Percentiles rank a stretch among this genome's conserved stretches.
phyloP scores from a whole-genome alignment of 371 early-diverging fungal genomes.

The Mortierella sp. region DNA sequence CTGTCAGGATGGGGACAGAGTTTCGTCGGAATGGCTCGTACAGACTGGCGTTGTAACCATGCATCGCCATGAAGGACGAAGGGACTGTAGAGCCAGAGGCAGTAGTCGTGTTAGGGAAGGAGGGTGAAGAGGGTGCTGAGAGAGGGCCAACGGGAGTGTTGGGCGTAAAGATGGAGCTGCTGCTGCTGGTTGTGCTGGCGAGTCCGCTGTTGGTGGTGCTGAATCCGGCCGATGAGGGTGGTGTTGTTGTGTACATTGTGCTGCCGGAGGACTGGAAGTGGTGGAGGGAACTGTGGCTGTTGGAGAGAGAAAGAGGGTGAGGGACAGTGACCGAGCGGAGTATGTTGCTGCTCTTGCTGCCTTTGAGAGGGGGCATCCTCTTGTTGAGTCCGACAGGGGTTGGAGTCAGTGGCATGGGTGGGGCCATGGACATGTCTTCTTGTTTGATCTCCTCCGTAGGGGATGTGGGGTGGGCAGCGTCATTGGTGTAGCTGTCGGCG shows the following conservation, averaged over 20 bases:
- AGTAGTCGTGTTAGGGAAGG: constrained; percentile 24
- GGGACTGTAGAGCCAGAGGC: constrained; percentile 28
- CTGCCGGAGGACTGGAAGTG: constrained; percentile 36
- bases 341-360: constrained; percentile 48
- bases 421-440: constrained; percentile 31
- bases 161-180: constrained; percentile 24
- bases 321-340: constrained; percentile 43
- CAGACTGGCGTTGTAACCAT: constrained; percentile 40
- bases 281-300: constrained; percentile 31
- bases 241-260: constrained; percentile 25
- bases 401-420: constrained; percentile 22
- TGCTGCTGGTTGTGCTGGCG: constrained; percentile 16
- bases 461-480: constrained; percentile 22
- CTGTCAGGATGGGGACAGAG: constrained; percentile 51
- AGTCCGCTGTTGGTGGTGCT: constrained; percentile 8
- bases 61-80: constrained; percentile 50
- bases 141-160: constrained; percentile 38
- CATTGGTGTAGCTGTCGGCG: constrained; percentile 6
- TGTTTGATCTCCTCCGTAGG: constrained; percentile 50
- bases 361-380: constrained; percentile 22
- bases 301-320: constrained; percentile 39
- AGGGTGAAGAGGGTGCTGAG: constrained; percentile 50
- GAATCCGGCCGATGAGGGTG: constrained; percentile 21
- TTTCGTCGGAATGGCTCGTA: constrained; percentile 56
- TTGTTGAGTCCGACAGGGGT: constrained; percentile 27